A percentile compares a stretch with the other conserved stretches of the same genome.
phyloP scores from a whole-genome alignment of 441 rosid species.

The Pelargonium fulgidum region DNA sequence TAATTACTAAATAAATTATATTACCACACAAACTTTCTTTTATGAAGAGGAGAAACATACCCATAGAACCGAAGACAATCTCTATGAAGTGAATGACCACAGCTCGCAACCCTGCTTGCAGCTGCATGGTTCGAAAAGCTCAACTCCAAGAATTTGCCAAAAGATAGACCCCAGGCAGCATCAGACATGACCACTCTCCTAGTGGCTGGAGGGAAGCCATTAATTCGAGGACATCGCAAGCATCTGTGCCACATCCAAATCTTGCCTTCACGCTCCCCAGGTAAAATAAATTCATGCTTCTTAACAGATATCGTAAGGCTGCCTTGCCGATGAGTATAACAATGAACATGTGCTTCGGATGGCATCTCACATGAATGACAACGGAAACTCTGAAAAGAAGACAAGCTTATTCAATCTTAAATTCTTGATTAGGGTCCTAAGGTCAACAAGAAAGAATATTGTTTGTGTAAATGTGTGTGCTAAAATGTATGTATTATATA shows the following conservation, averaged over 20 bases:
- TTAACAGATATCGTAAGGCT: constrained; percentile 93
- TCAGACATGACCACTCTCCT: constrained; percentile 90
- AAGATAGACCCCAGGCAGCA: constrained; percentile 99
- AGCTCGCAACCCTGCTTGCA: constrained; percentile 97
- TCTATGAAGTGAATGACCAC: constrained; percentile 98
- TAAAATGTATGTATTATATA: constrained; percentile 1
- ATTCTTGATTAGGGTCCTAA: background rate
- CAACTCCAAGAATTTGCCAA: constrained; percentile 97
- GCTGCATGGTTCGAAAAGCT: constrained; percentile 99
- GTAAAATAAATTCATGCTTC: constrained; percentile 62
- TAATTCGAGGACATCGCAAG: constrained; percentile 68
- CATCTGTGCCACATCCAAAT: constrained; percentile 99
- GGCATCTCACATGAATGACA: constrained; percentile 91
- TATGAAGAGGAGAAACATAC: constrained; percentile 35
- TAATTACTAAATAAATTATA: constrained; percentile 1
- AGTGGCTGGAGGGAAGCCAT: constrained; percentile 92
- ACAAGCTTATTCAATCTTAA: constrained; percentile 22
- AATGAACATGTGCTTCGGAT: constrained; percentile 94
- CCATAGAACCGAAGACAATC: constrained; percentile 99
- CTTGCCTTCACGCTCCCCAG: constrained; percentile 89
- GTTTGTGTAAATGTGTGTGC: background rate
- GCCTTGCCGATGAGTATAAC: constrained; percentile 97
- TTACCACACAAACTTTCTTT: constrained; percentile 1
- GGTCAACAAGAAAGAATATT: background rate
- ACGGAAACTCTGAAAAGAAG: constrained; percentile 44